Base-by-base conservation (phyloP, 768 basidiomycete species). In the Roridomyces roridus region DNA sequence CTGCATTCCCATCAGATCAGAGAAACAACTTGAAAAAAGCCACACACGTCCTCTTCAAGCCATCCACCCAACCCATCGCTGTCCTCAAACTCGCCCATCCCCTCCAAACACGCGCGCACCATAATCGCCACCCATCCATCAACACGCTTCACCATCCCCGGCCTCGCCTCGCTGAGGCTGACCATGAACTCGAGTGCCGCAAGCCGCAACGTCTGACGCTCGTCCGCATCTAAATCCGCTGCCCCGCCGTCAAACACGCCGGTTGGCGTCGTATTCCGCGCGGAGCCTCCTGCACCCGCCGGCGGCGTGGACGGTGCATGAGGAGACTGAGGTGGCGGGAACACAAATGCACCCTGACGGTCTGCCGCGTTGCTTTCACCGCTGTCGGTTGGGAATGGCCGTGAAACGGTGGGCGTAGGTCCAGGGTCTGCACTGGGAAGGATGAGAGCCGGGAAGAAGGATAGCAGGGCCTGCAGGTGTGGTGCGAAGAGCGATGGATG, bases 181-280 rank as follows among this genome's bases (percentile, higher is more conserved):
- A 95, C 78, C 84, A 96, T 88, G 48, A 96, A 85, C 70, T 96
- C 94, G 10, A 94, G 73, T 9, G 91, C 89, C 0, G 86, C 84
- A 48, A 86, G 83, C 10, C 92, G 78, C 26, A 92, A 78, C 18
- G 87, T 86, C 36, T 86, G 82, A 50, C 84, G 80, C 54, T 89
- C 87, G 45, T 94, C 89, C 17, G 82, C 80, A 23, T 80, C 82
- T 17, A 79, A 77, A 37, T 80, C 79, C 3, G 74, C 67, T 4
- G 72, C 72, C 2, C 21, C 67, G 6, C 67, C 68, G 21, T 70
- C 75, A 3, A 68, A 63, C 8, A 66, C 25, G 67, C 60, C 5
- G 64, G 80, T 75, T 3, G 74, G 77, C 10, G 61, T 66, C 11
- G 59, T 69, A 15, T 65, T 34, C 11, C 31, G 66, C 7, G 74